These are phyloP conservation scores for Mycena galericulata DNA, from an alignment of 768 basidiomycete species.

Conservation along the genomic window DNA sequence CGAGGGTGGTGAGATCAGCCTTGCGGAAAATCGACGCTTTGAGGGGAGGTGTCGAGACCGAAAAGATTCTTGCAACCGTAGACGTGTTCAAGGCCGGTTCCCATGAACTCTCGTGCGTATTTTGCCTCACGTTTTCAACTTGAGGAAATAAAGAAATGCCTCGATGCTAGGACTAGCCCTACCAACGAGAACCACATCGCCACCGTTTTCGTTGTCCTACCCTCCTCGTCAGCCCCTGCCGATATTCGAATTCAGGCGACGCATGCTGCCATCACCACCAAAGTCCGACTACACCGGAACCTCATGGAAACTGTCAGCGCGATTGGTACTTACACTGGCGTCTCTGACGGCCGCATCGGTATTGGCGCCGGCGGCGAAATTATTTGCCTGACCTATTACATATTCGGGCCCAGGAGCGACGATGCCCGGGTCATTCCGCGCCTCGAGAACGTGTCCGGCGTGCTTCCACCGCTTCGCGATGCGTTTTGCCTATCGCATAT, in stretches of 20 bases:
- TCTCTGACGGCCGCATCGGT: constrained; percentile 10
- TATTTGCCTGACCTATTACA: constrained; percentile 15
- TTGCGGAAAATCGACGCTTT: neutral
- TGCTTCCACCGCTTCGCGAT: constrained; percentile 1
- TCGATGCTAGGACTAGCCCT: too few species aligned
- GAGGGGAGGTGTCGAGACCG: rapidly evolving
- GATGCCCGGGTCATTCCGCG: neutral
- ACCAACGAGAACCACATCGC: constrained; percentile 10
- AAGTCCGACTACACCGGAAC: neutral
- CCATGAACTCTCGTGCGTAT: constrained; percentile 17
- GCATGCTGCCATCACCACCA: neutral
- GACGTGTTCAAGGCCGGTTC: constrained; percentile 4
- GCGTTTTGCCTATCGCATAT: too few species aligned
- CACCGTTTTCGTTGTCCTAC: constrained; percentile 8
- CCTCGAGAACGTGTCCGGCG: constrained; percentile 18
- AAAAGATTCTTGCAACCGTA: neutral
- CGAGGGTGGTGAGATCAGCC: neutral
- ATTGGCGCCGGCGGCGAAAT: neutral
- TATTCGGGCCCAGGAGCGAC: neutral
- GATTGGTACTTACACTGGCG: constrained; percentile 6
- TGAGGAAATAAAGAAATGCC: neutral
- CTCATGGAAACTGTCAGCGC: constrained; percentile 9
- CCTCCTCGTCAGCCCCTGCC: neutral
- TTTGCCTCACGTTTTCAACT: neutral
- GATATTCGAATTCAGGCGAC: neutral